Evolutionary conservation across 139 green algal genomes (phyloP).

Genomic region (Coelastrella sp.): DNA sequence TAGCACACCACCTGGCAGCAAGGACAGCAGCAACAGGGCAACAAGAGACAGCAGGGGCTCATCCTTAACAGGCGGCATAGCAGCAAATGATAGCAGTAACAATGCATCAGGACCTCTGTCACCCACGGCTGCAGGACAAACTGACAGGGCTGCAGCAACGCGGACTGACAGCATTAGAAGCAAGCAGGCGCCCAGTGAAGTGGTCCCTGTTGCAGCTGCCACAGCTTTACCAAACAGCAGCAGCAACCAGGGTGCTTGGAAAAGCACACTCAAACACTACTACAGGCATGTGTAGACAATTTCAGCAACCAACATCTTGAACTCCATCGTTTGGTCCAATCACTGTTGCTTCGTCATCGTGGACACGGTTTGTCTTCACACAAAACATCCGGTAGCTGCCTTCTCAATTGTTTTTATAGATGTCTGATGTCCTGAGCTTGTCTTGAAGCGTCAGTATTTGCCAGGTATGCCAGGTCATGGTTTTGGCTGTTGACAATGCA

Average conservation of each 20-base stretch:
- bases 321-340: not conserved
- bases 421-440: too few species aligned
- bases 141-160: not conserved
- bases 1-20: not conserved
- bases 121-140: too few species aligned
- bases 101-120: too few species aligned
- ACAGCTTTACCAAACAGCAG: conserved; percentile 10
- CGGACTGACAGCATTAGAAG: not conserved
- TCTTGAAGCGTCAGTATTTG: not conserved
- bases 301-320: not conserved
- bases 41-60: not conserved
- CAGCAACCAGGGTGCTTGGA: not conserved
- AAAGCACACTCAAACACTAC: conserved; percentile 34
- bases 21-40: not conserved
- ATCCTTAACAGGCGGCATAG: too few species aligned
- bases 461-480: not conserved
- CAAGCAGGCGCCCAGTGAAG: not conserved
- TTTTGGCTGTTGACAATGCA: not conserved
- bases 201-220: not conserved
- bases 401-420: too few species aligned
- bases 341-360: not conserved
- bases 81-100: too few species aligned
- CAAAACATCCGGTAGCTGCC: too few species aligned
- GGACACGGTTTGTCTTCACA: not conserved
- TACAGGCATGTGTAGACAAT: conserved; percentile 21